phyloP scores from a whole-genome alignment of 2,329 filamentous ascomycete genomes.

The Talaromyces pinophilus region DNA sequence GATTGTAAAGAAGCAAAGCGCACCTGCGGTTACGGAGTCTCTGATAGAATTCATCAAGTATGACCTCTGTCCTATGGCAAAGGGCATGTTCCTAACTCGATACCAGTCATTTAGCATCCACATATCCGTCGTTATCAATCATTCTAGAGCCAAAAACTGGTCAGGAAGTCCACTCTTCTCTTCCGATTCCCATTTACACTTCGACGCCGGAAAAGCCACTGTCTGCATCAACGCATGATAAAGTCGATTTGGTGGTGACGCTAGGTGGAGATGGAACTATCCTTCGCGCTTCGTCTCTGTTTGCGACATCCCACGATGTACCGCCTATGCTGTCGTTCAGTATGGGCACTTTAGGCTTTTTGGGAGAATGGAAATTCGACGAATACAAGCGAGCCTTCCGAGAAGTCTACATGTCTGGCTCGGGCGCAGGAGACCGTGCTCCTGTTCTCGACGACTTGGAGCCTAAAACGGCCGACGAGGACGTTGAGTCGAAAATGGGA shows the following conservation, averaged over 20 bases:
- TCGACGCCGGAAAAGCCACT: constrained; percentile 36
- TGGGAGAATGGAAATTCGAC: constrained; percentile 93
- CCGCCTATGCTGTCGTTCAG: constrained; percentile 93
- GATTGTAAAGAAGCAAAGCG: constrained; percentile 66
- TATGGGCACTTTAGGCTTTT: constrained; percentile 92
- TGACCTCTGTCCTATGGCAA: constrained; percentile 12
- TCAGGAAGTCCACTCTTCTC: constrained; percentile 65
- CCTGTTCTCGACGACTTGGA: constrained; percentile 47
- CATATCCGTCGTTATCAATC: constrained; percentile 78
- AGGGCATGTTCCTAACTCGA: constrained; percentile 41
- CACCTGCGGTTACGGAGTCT: constrained; percentile 56
- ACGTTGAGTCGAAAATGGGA: constrained; percentile 33
- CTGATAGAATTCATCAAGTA: constrained; percentile 60
- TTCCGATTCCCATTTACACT: constrained; percentile 73
- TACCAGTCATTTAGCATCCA: constrained; percentile 70
- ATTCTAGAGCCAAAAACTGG: constrained; percentile 81
- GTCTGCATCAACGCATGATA: constrained; percentile 63
- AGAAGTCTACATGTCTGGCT: constrained; percentile 85
- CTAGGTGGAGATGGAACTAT: constrained; percentile 94
- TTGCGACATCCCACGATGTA: constrained; percentile 76
- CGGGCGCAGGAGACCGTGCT: constrained; percentile 52
- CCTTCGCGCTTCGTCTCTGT: constrained; percentile 79
- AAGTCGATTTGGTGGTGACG: constrained; percentile 85
- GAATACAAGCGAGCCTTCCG: constrained; percentile 91
- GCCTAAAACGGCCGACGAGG: constrained; percentile 31